Percentiles rank a stretch among this genome's conserved stretches.
phyloP scores from a whole-genome alignment of 768 basidiomycete species.

The Boletus edulis region DNA sequence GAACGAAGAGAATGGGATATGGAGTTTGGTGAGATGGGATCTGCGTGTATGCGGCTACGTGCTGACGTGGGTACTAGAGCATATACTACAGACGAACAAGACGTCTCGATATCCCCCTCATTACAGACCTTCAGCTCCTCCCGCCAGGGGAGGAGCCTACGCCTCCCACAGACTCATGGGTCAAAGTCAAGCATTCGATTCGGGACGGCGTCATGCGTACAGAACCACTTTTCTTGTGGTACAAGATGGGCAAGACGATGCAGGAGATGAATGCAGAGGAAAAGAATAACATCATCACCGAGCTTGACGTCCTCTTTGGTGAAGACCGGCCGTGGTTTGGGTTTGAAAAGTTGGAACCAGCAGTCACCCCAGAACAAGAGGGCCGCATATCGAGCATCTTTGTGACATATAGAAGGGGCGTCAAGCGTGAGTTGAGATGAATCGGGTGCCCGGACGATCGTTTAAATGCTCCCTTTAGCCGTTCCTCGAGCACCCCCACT shows the following conservation, averaged over 20 bases:
- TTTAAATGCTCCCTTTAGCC: slow-evolving; percentile 35
- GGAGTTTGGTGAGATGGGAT: slow-evolving; percentile 47
- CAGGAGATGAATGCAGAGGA: slow-evolving; percentile 58
- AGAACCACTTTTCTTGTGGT: slow-evolving; percentile 74
- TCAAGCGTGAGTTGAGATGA: slow-evolving; percentile 55
- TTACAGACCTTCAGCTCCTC: slow-evolving; percentile 70
- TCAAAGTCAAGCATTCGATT: slow-evolving; percentile 57
- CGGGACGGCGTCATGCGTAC: slow-evolving; percentile 59
- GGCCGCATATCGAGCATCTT: slow-evolving; percentile 52
- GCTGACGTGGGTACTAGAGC: slow-evolving; percentile 35
- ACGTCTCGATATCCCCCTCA: slow-evolving; percentile 74
- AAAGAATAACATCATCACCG: slow-evolving; percentile 70
- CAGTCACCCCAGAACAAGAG: slow-evolving; percentile 46
- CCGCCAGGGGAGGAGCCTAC: slow-evolving; percentile 51
- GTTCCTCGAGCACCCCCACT: slow-evolving; percentile 73
- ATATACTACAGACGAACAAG: slow-evolving; percentile 86
- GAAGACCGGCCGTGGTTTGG: slow-evolving; percentile 84
- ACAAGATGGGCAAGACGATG: slow-evolving; percentile 63
- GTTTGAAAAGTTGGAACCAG: slow-evolving; percentile 67
- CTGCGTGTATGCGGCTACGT: neutral
- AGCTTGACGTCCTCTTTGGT: slow-evolving; percentile 89
- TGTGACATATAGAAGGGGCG: slow-evolving; percentile 67
- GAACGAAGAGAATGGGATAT: slow-evolving; percentile 60
- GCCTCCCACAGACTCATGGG: slow-evolving; percentile 53
- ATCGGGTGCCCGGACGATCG: neutral